Percentiles rank a stretch among this genome's conserved stretches.
Evolutionary conservation across 2,329 filamentous ascomycete species (phyloP).

Genomic region (Beauveria sp.): DNA sequence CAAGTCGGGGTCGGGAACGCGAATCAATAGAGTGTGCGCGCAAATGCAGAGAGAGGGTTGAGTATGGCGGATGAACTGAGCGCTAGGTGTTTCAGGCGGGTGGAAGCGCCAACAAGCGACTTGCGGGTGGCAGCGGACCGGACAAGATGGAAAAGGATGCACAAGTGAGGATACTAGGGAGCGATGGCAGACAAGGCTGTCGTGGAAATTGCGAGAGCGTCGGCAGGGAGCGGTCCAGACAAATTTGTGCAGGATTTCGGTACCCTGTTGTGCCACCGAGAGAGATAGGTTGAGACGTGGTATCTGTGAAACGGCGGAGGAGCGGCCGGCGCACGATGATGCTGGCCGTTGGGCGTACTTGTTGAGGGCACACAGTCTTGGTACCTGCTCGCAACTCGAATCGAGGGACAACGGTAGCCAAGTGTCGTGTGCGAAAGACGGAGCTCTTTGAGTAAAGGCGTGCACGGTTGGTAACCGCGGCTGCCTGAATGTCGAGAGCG

Average conservation of each 20-base stretch:
- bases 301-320: slow-evolving; percentile 2
- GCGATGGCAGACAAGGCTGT: background rate
- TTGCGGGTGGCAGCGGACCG: background rate
- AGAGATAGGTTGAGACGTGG: background rate
- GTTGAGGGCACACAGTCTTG: background rate
- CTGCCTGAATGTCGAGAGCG: background rate
- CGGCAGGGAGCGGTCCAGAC: background rate
- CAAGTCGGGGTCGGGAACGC: background rate
- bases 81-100: background rate
- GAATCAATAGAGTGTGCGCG: background rate
- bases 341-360: background rate
- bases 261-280: background rate
- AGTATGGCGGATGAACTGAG: background rate
- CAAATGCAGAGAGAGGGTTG: background rate
- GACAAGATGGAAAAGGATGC: background rate
- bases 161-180: background rate
- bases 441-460: background rate
- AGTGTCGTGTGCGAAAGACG: background rate
- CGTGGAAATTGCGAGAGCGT: background rate
- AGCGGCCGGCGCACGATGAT: slow-evolving; percentile 6
- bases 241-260: background rate
- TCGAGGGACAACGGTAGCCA: background rate
- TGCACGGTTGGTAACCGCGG: slow-evolving; percentile 3
- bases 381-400: background rate
- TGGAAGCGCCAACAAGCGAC: background rate